A percentile compares a stretch with the other conserved stretches of the same genome.
Evolutionary conservation across 345 rosid species (phyloP).

Genomic region (Eucalyptus globulus): DNA sequence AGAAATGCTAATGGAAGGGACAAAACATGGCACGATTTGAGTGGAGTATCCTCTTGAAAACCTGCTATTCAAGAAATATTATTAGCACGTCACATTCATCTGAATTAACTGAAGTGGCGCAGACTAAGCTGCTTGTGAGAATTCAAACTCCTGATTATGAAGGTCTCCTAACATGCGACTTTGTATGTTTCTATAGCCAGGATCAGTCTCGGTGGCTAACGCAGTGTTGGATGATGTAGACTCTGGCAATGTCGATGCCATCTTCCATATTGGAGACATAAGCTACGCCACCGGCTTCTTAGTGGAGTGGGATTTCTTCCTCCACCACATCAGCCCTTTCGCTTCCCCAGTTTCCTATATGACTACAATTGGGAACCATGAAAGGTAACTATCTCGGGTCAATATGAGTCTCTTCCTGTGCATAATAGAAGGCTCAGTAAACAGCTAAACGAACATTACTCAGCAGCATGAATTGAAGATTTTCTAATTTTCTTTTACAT

Average conservation of each 20-base stretch:
- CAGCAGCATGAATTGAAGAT: background rate
- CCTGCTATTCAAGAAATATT: background rate
- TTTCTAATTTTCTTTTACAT: background rate
- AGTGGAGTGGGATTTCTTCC: constrained; percentile 71
- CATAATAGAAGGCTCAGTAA: background rate
- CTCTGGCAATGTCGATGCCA: constrained; percentile 30
- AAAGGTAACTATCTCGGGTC: constrained; percentile 16
- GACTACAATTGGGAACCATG: constrained; percentile 74
- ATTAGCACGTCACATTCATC: background rate
- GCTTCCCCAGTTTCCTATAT: constrained; percentile 59
- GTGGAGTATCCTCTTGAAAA: background rate
- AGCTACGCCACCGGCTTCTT: constrained; percentile 71
- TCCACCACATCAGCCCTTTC: constrained; percentile 33
- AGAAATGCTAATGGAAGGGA: background rate
- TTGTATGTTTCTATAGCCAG: constrained; percentile 24
- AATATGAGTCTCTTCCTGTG: background rate
- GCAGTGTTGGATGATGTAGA: constrained; percentile 31
- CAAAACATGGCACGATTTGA: background rate
- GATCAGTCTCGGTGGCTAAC: constrained; percentile 38
- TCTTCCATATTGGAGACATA: constrained; percentile 74
- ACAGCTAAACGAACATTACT: background rate
- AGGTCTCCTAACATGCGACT: background rate
- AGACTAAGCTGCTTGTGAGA: background rate
- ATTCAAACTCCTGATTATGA: background rate
- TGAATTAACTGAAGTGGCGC: background rate